Conservation (phyloP, 805 yeast species). For the Yarrowia divulgata region DNA sequence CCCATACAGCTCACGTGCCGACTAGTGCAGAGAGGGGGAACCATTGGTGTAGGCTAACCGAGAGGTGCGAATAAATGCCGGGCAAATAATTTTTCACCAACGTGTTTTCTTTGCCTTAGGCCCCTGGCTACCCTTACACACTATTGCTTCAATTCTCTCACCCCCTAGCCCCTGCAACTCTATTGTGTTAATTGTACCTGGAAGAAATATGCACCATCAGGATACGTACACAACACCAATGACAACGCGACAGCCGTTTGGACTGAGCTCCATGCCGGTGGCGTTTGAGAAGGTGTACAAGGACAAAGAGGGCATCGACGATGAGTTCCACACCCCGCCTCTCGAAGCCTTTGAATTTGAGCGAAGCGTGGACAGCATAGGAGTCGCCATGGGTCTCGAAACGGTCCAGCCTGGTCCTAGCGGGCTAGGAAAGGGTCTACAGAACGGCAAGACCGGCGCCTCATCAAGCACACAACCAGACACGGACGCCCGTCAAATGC, state of each 20-base stretch:
- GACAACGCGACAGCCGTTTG: slow-evolving; percentile 40
- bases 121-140: neutral
- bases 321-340: slow-evolving; percentile 30
- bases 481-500: neutral
- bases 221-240: slow-evolving; percentile 38
- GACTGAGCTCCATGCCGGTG: slow-evolving; percentile 40
- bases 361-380: slow-evolving; percentile 38
- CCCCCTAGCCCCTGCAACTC: slow-evolving; percentile 39
- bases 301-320: slow-evolving; percentile 35
- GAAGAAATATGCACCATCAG: slow-evolving; percentile 25
- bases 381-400: slow-evolving; percentile 31
- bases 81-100: neutral
- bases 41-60: neutral
- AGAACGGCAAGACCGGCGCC: neutral
- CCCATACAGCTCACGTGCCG: slow-evolving; percentile 37
- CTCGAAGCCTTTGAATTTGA: slow-evolving; percentile 35
- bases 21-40: slow-evolving; percentile 9
- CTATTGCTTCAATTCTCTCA: slow-evolving; percentile 28
- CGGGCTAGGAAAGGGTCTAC: slow-evolving; percentile 1
- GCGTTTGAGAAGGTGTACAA: slow-evolving; percentile 39
- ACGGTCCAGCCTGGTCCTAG: slow-evolving; percentile 23
- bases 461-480: neutral
- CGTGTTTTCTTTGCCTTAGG: neutral
- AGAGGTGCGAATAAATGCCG: neutral
- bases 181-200: slow-evolving; percentile 29